Base-by-base conservation (phyloP, 208 protist genomes). In the Cochliopodium minus region DNA sequence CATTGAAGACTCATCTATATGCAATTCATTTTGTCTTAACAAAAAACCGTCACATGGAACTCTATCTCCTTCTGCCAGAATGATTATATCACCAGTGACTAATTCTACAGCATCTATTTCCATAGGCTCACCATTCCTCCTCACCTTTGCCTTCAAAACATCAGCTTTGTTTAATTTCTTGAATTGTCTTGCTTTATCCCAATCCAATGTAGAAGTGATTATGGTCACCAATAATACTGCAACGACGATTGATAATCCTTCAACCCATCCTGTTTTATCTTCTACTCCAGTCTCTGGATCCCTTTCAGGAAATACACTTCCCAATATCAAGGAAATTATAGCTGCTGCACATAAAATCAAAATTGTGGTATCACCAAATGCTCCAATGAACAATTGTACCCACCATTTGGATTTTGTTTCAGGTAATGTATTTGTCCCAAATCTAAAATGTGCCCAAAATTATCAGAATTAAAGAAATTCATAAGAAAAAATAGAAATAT, bases 111-210 rank as follows among this genome's bases (percentile, higher is more conserved):
- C 78, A 0, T 64, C 72, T 20, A 96, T 58, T 43, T 79, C 65
- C 20, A 57, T 53, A 28, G 65, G 23, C 6, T 61, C 32, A 10
- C 81, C 78, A 25, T 65, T 45, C 30, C 77, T 49, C 22, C 77
- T 62, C 0, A 91, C 83, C 22, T 70, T 71, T 38, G 85, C 69
- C 35, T 69, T 63, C 30, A 77, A 65, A 4, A 73, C 70, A 17
- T 81, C 71, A 6, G 69, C 69, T 39, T 64, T 52, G 45, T 69
- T 76, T 15, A 92, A 71, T 56, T 82, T 70, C 38, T 74, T 71
- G 59, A 93, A 91, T 61, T 91, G 85, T 47, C 72, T 69, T 62
- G 90, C 82, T 61, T 93, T 90, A 47, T 78, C 77, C 57, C 81
- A 92, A 55, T 90, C 83, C 55, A 90, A 88, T 15, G 78, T 28